phyloP scores from a whole-genome alignment of 768 basidiomycete species.

The Serendipita vermifera region DNA sequence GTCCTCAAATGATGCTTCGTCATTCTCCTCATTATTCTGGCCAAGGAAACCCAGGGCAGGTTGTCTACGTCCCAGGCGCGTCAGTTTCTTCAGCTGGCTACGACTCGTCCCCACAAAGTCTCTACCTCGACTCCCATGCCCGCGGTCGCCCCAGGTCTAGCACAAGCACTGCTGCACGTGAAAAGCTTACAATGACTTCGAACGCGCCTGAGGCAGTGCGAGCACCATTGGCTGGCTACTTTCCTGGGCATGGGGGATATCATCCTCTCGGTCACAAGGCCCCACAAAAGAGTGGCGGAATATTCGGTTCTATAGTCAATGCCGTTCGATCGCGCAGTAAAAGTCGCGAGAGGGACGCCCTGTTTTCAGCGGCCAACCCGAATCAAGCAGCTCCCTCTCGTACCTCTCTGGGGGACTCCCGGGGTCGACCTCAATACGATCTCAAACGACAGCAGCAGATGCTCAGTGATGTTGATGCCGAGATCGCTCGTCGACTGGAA shows the following conservation, averaged over 20 bases:
- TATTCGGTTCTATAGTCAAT: not conserved
- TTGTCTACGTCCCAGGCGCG: not conserved
- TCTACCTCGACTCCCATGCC: slow-evolving; percentile 1
- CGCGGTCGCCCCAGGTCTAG: not conserved
- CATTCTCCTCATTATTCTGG: not conserved
- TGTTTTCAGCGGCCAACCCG: not conserved
- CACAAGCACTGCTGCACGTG: not conserved
- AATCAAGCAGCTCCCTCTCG: no score
- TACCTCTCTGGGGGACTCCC: not conserved
- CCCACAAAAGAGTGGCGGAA: not conserved
- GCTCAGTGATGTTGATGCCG: not conserved
- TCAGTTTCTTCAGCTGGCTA: not conserved
- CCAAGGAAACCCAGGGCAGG: not conserved
- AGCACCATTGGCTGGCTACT: not conserved
- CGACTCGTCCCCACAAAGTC: no score
- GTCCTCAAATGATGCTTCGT: no score
- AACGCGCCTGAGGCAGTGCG: no score
- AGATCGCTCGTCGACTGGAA: not conserved
- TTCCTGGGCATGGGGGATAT: not conserved
- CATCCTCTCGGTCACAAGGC: no score
- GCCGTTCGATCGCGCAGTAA: not conserved
- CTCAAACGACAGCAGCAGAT: not conserved
- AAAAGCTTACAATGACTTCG: not conserved
- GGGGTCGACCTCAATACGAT: not conserved
- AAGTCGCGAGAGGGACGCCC: not conserved